Conservation (phyloP, 257 asterid species). For the Przewalskia tangutica region DNA sequence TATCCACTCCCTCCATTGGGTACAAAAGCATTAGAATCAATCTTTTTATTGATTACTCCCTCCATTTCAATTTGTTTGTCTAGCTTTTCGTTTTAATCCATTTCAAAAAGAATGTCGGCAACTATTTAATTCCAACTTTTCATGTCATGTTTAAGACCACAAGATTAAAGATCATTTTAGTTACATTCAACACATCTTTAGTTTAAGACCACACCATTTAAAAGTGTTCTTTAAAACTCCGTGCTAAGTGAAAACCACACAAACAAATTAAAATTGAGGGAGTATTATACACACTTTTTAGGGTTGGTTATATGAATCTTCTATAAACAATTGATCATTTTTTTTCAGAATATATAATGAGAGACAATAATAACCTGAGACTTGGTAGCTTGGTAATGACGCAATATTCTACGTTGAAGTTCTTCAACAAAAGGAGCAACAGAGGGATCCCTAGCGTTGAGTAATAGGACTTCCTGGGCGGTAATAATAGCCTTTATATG, state of each 20-base stretch:
- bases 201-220: no score
- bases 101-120: no score
- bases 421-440: constrained; percentile 82
- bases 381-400: constrained; percentile 67
- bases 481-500: constrained; percentile 94
- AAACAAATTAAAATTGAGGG: no score
- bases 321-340: background rate
- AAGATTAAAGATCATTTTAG: no score
- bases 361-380: constrained; percentile 41
- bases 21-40: background rate
- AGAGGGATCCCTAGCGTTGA: constrained; percentile 81
- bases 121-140: no score
- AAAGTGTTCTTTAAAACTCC: no score
- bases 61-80: no score
- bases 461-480: constrained; percentile 74
- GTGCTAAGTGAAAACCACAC: no score
- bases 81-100: no score
- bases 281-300: no score
- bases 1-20: background rate
- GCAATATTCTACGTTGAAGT: constrained; percentile 62
- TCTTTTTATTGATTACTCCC: background rate
- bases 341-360: background rate
- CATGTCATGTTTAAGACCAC: no score
- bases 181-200: no score
- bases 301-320: background rate